Evolutionary conservation across 2,329 filamentous ascomycete genomes (phyloP), one percentile per base, ranked within the genome.

Genomic region (Diatrype stigma): DNA sequence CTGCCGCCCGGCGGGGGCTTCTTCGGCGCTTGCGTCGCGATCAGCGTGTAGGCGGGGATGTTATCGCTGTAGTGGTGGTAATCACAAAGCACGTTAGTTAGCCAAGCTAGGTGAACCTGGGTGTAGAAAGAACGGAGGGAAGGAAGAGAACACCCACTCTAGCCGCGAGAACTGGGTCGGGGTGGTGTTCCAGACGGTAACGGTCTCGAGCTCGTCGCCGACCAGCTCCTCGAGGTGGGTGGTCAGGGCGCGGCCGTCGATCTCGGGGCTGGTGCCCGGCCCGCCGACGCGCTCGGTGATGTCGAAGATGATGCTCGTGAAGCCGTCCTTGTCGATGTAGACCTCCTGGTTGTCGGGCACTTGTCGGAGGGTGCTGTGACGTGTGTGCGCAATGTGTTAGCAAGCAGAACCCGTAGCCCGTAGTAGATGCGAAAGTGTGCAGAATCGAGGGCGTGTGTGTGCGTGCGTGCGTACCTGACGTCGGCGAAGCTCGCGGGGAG

Each of bases 261-360:
- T 80, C 62, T 84, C 79, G 17, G 82, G 75, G 2, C 75, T 71
- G 40, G 71, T 74, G 28, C 77, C 75, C 4, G 80, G 63, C 14
- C 70, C 66, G 53, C 82, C 80, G 21, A 96, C 86, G 50, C 89
- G 87, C 73, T 96, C 87, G 49, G 89, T 87, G 63, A 97, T 90
- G 63, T 97, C 93, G 69, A 96, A 81, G 61, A 96, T 92, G 67
- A 96, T 85, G 71, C 82, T 91, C 3, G 89, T 90, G 69, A 92
- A 92, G 46, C 90, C 91, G 56, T 87, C 80, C 57, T 82, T 79
- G 67, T 95, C 90, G 63, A 96, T 86, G 73, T 85, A 96, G 60
- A 96, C 87, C 76, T 96, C 93, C 74, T 97, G 92, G 69, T 95
- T 89, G 67, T 93, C 86, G 47, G 88, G 88, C 5, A 92, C 84